phyloP scores from a whole-genome alignment of 2,329 filamentous ascomycete genomes.

The Sporothrix brasiliensis region DNA sequence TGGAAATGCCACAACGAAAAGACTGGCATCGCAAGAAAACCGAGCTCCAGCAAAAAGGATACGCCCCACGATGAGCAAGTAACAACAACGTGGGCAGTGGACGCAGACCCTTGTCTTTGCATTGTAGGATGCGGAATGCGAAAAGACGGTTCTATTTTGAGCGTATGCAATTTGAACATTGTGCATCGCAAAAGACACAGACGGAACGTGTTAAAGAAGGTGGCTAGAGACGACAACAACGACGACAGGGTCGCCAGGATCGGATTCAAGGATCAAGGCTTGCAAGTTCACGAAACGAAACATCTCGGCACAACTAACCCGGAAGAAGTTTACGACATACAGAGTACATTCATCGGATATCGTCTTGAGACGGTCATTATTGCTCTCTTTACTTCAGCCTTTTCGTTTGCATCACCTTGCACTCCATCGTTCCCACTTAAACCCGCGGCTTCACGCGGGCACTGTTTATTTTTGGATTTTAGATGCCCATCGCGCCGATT shows the following conservation, averaged over 20 bases:
- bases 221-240: constrained; percentile 7
- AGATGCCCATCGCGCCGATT: constrained; percentile 2
- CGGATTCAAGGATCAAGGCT: constrained; percentile 8
- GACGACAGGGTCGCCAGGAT: neutral
- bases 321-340: neutral
- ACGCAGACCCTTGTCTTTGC: neutral
- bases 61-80: neutral
- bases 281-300: neutral
- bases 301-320: neutral
- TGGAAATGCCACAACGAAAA: constrained; percentile 8
- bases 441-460: neutral
- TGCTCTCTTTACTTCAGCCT: neutral
- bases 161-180: constrained; percentile 1
- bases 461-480: constrained; percentile 12
- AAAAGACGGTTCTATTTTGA: constrained; percentile 16
- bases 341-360: neutral
- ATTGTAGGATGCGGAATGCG: constrained; percentile 21
- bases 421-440: neutral
- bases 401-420: neutral
- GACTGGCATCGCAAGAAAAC: neutral
- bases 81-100: constrained; percentile 4
- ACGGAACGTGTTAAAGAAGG: neutral
- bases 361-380: neutral
- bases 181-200: neutral
- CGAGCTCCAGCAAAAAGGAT: too few relatives aligned